Evolutionary conservation across 225 moss, liverwort and hornwort species (phyloP), one percentile per base, ranked within the genome.

Genomic region (Anthoceros angustus): DNA sequence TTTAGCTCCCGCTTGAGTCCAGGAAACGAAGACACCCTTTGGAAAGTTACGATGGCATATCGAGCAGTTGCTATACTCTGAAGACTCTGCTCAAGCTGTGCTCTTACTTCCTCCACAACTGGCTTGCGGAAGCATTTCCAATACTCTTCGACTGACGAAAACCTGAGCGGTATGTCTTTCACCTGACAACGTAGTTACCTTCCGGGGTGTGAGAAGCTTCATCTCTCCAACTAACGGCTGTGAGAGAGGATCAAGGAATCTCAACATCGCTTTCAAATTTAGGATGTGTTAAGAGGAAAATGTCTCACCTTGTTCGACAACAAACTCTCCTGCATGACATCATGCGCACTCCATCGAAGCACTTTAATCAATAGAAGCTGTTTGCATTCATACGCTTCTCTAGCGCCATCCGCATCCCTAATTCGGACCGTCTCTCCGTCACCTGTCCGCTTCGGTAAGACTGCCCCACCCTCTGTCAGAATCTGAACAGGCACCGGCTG

Each of bases 401-500:
- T 55, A 18, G 55, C n/a, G 6, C n/a, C 55, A 55, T 55, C 55
- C n/a, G 55, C n/a, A 55, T 55, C 55, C 55, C 55, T 55, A 15
- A 55, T 18, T 55, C 55, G 55, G n/a, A 55, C 55, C 55, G n/a
- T 55, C 55, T 55, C 55, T 23, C 55, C 55, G n/a, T 55, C 55
- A 55, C 55, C 55, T 55, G 55, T 55, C 8, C 18, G 55, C 55
- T 55, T 55, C 55, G 18, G 18, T 7, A 55, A 23, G 23, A 20
- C 14, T 15, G 55, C n/a, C 23, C 7, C 55, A 55, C 6, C 55
- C 6, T 55, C 55, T 23, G 5, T 55, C 55, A 82, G 64, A 42
- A 84, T 67, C 43, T 82, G 78, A 62, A 84, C 84, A 5, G 79
- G 79, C 64, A 84, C 72, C 14, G 73, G 73, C 67, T 64, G 72